Conservation (phyloP, 2,329 filamentous ascomycete species). For the Mycosphaerelloides madeirae region DNA sequence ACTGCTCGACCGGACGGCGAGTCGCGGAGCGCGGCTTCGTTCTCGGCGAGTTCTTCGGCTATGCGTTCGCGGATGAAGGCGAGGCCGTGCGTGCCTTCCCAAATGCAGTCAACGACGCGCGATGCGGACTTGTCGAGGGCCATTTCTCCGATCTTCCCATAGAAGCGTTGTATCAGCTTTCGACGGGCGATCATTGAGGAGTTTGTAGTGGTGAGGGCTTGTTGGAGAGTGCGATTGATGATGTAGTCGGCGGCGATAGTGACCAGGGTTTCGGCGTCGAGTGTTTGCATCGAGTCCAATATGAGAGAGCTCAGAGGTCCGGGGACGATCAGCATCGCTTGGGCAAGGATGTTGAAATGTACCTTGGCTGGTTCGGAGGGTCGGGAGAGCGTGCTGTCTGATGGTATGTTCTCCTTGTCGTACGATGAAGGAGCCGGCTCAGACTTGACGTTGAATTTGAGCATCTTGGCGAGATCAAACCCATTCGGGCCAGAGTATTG, state of each 20-base stretch:
- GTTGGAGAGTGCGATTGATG: constrained; percentile 60
- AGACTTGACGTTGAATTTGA: constrained; percentile 49
- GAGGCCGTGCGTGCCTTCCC: constrained; percentile 58
- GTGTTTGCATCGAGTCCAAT: constrained; percentile 53
- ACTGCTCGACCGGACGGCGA: constrained; percentile 62
- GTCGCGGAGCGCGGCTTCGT: constrained; percentile 59
- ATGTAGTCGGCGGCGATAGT: constrained; percentile 60
- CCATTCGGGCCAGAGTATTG: constrained; percentile 50
- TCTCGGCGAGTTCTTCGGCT: constrained; percentile 56
- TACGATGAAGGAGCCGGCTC: constrained; percentile 1
- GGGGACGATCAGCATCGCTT: constrained; percentile 70
- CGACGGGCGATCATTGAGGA: constrained; percentile 56
- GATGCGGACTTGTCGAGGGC: constrained; percentile 60
- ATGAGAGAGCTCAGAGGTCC: constrained; percentile 66
- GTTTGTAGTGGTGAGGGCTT: constrained; percentile 53
- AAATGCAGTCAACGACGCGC: constrained; percentile 63
- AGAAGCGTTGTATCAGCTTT: constrained; percentile 60
- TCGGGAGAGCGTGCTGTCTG: constrained; percentile 6
- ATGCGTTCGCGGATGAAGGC: constrained; percentile 65
- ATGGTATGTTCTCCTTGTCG: neutral
- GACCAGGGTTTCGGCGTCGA: constrained; percentile 50
- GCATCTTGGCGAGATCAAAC: constrained; percentile 55
- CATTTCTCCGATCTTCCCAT: constrained; percentile 56
- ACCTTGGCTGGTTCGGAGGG: constrained; percentile 42
- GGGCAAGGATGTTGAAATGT: constrained; percentile 74